phyloP scores from a whole-genome alignment of 305 asterid species.

The Fraxinus nigra region DNA sequence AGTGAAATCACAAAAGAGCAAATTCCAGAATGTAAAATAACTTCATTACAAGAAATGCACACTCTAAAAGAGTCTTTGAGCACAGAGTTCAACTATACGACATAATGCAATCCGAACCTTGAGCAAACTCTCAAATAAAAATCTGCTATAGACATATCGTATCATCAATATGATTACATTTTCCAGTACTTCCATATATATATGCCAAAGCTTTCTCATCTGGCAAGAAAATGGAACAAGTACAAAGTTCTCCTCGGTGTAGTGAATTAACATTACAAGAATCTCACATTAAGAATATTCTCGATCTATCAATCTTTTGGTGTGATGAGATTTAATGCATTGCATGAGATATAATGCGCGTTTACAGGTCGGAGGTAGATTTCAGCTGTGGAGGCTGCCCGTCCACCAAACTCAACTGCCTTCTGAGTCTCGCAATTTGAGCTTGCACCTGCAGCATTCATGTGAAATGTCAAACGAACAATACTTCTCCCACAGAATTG shows the following conservation, averaged over 20 bases:
- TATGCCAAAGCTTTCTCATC: constrained; percentile 7
- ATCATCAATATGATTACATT: not conserved
- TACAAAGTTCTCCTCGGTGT: constrained; percentile 24
- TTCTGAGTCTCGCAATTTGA: not conserved
- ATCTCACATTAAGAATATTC: constrained; percentile 4
- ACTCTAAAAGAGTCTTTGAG: not conserved
- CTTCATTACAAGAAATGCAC: not conserved
- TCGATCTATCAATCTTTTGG: constrained; percentile 15
- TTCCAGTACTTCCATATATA: constrained; percentile 10
- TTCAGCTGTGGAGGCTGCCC: constrained; percentile 39
- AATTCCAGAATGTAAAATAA: not conserved
- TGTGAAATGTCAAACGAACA: not conserved
- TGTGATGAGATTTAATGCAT: constrained; percentile 21
- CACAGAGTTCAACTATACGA: not conserved
- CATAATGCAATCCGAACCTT: not conserved
- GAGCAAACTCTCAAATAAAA: not conserved
- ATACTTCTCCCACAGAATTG: not conserved
- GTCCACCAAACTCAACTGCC: constrained; percentile 40
- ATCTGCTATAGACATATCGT: not conserved
- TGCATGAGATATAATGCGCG: not conserved
- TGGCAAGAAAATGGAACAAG: constrained; percentile 25
- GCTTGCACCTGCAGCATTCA: not conserved
- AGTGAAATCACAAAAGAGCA: not conserved
- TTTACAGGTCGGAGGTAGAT: not conserved
- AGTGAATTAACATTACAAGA: constrained; percentile 22